A percentile compares a stretch with the other conserved stretches of the same genome.
Evolutionary conservation across 495 filamentous ascomycete genomes (phyloP).

Genomic region (Parachaetomium inaequale): DNA sequence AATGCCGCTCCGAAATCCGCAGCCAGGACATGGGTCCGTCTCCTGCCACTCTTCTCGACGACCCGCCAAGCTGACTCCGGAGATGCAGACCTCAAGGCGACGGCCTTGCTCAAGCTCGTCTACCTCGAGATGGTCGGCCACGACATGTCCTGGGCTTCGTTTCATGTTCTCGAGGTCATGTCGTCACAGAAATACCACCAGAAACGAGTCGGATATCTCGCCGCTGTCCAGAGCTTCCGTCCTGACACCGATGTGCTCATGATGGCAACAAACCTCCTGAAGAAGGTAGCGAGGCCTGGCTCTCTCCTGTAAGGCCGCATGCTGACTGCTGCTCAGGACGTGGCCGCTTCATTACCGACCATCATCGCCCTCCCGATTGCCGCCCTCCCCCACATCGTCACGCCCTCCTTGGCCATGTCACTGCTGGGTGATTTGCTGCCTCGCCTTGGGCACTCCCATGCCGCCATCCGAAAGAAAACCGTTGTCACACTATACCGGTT

Average conservation of each 20-base stretch:
- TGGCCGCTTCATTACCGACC: slow-evolving; percentile 66
- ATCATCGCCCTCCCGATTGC: slow-evolving; percentile 80
- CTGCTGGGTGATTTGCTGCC: slow-evolving; percentile 81
- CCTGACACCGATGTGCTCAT: slow-evolving; percentile 95
- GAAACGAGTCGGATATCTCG: slow-evolving; percentile 94
- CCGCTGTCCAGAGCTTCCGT: slow-evolving; percentile 91
- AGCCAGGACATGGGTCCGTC: slow-evolving; percentile 82
- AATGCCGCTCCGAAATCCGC: slow-evolving; percentile 89
- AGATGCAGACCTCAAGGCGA: slow-evolving; percentile 81
- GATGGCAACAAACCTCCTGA: slow-evolving; percentile 93
- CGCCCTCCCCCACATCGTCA: slow-evolving; percentile 88
- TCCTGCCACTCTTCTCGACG: not conserved
- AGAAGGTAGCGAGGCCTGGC: slow-evolving; percentile 61
- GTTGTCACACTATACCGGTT: slow-evolving; percentile 89
- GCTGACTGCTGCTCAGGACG: slow-evolving; percentile 56
- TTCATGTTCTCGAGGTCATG: slow-evolving; percentile 98
- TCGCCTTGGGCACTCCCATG: slow-evolving; percentile 76
- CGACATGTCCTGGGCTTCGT: slow-evolving; percentile 99
- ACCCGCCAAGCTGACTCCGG: slow-evolving; percentile 23
- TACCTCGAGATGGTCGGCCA: slow-evolving; percentile 99
- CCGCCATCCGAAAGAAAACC: slow-evolving; percentile 87
- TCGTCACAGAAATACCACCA: slow-evolving; percentile 89
- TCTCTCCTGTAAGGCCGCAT: not conserved
- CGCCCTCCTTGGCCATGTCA: slow-evolving; percentile 82
- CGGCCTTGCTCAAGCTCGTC: slow-evolving; percentile 87